phyloP scores from a whole-genome alignment of 2,329 filamentous ascomycete species.

The Fusarium siculi region DNA sequence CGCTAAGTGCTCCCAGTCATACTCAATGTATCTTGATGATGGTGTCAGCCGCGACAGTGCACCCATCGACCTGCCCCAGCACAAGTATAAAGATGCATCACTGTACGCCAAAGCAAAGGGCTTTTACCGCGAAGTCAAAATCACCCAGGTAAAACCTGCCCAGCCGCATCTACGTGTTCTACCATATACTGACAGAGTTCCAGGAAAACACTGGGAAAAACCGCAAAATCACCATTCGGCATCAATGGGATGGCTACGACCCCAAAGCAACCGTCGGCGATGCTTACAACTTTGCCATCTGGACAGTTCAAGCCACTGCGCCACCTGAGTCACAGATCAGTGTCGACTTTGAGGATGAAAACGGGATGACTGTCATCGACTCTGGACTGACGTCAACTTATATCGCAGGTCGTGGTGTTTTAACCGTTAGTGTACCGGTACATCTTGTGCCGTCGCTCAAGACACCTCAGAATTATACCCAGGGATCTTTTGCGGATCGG shows the following conservation, averaged over 20 bases:
- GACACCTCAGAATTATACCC: not conserved
- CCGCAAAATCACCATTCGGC: not conserved
- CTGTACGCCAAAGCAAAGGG: not conserved
- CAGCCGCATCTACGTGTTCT: accelerated
- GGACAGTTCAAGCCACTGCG: not conserved
- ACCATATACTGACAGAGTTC: accelerated
- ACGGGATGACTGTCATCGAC: not conserved
- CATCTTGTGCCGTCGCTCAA: not conserved
- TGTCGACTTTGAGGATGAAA: not conserved
- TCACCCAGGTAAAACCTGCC: not conserved
- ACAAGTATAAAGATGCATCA: not conserved
- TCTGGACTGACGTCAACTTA: not conserved
- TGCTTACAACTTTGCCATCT: not conserved
- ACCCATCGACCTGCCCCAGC: not conserved
- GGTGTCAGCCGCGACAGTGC: conserved; percentile 1
- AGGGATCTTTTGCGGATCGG: not conserved
- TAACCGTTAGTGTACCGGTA: not conserved
- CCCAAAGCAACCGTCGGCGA: not conserved
- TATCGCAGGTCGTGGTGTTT: not conserved
- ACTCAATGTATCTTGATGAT: conserved; percentile 6
- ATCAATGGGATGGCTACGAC: not conserved
- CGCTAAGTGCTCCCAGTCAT: not conserved
- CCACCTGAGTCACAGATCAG: not conserved
- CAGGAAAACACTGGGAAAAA: not conserved
- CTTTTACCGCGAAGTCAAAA: not conserved